Base-by-base conservation (phyloP, 768 basidiomycete species). In the Ramaria sp. region DNA sequence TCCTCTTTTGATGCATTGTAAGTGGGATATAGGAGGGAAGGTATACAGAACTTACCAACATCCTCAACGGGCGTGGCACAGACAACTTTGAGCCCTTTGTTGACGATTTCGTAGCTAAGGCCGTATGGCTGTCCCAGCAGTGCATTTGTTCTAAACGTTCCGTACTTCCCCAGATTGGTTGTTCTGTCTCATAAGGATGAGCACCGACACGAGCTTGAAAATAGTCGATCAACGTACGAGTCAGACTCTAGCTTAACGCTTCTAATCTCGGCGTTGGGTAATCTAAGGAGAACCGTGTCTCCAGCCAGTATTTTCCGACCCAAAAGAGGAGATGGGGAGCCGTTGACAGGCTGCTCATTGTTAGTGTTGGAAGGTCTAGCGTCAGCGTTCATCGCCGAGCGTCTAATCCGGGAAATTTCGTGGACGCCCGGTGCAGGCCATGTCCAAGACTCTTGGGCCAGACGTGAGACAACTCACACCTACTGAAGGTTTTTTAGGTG, bases 71-170 rank as follows among this genome's bases (percentile, higher is more conserved):
- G 79, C 52, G 73, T 77, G 45, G 85, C 79, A 54, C 83, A 78
- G 33, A 86, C 63, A 31, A 81, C 72, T 56, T 72, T 79, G 61
- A 92, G 77, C 58, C 78, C 82, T 65, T 86, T 88, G 63, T 80
- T 80, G 17, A 74, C 68, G 56, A 98, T 86, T 67, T 97, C 92
- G 69, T 94, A 92, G 0, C 89, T 83, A 58, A 93, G 75, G 4
- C 95, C 96, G 67, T 88, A 97, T 1, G 84, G 85, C 59, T 91
- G 81, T 24, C 82, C 83, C 31, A 95, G 75, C 33, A 99, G 78
- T 53, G 91, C 83, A 59, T 82, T 81, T 17, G 84, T 77, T 59
- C 78, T 70, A 70, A 99, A 97, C 3, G 83, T 79, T 11, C 95
- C 96, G 59, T 88, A 84, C 70, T 89, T 90, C 60, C 93, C 93